phyloP scores from a whole-genome alignment of 1,284 basidiomycete genomes.

The Ustilago shanxiensis region DNA sequence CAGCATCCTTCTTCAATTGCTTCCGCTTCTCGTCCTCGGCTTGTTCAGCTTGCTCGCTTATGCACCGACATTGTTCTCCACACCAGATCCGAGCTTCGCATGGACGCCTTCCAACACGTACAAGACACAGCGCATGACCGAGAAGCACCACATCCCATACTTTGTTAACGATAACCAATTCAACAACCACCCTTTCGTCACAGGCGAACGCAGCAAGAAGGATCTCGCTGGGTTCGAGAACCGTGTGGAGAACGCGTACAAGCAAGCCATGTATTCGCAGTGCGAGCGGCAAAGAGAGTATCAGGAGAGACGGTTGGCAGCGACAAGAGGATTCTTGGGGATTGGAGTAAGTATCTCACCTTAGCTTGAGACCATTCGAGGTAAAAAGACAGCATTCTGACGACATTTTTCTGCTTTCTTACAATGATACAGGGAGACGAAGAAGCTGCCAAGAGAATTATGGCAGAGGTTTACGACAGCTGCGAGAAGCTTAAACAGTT shows the following conservation, averaged over 20 bases:
- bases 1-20: constrained; percentile 82
- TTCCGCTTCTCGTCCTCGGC: constrained; percentile 77
- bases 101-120: constrained; percentile 74
- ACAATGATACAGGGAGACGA: constrained; percentile 44
- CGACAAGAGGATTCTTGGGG: constrained; percentile 59
- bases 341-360: constrained; percentile 41
- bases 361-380: no score
- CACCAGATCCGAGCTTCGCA: constrained; percentile 84
- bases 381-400: background rate
- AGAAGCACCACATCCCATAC: constrained; percentile 80
- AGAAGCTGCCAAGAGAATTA: constrained; percentile 57
- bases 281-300: constrained; percentile 54
- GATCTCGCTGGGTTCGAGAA: constrained; percentile 52
- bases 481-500: constrained; percentile 65
- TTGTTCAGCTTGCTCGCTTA: constrained; percentile 81
- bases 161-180: constrained; percentile 87
- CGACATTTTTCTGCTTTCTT: background rate
- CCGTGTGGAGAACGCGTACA: constrained; percentile 58
- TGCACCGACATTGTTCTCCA: constrained; percentile 78
- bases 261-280: constrained; percentile 51
- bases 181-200: constrained; percentile 77
- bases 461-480: constrained; percentile 59
- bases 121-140: constrained; percentile 73
- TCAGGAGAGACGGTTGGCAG: constrained; percentile 52
- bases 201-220: constrained; percentile 37